Evolutionary conservation across 257 asterid genomes (phyloP).

Genomic region (Nyctanthes arbortristis): DNA sequence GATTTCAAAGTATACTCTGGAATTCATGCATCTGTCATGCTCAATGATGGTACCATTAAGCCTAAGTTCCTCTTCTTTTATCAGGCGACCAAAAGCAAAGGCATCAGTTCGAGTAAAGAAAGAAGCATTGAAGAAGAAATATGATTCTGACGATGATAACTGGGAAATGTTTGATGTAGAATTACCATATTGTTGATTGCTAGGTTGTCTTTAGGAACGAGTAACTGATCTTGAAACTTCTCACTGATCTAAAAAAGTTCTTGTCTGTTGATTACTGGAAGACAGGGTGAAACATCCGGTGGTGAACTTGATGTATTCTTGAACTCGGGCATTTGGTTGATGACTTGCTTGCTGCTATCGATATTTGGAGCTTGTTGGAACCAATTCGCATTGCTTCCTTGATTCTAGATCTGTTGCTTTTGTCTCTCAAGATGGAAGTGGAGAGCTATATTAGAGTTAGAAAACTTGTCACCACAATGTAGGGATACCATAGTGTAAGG

Average conservation of each 20-base stretch:
- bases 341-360: neutral
- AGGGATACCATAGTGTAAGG: neutral
- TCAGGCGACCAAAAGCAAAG: slow-evolving; percentile 43
- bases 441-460: too few relatives aligned
- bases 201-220: neutral
- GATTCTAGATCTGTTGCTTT: too few relatives aligned
- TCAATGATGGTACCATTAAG: neutral
- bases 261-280: neutral
- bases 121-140: slow-evolving; percentile 28
- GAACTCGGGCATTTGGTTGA: neutral
- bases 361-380: neutral
- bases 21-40: neutral
- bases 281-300: neutral
- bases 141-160: slow-evolving; percentile 48
- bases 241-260: neutral
- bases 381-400: neutral
- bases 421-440: too few relatives aligned
- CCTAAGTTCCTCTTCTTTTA: neutral
- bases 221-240: neutral
- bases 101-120: slow-evolving; percentile 16
- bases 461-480: neutral
- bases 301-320: neutral
- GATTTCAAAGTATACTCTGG: neutral
- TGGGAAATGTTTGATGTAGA: slow-evolving; percentile 50
- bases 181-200: slow-evolving; percentile 43